Evolutionary conservation across 257 asterid genomes (phyloP).

Genomic region (Solanum verrucosum): DNA sequence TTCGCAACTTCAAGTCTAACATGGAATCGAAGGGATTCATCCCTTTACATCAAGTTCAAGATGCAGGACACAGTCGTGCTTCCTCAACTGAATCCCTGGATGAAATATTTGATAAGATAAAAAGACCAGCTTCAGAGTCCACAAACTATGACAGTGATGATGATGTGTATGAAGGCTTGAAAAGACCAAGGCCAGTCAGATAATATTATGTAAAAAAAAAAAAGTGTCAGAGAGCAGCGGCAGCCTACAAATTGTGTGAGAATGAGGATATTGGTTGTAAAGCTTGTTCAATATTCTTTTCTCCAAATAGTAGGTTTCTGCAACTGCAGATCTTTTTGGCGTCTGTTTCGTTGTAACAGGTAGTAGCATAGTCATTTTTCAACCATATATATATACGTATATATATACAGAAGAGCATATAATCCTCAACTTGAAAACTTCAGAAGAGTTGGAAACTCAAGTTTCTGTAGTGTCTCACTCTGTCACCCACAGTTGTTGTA

Average conservation of each 20-base stretch:
- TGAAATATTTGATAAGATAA: slow-evolving; percentile 51
- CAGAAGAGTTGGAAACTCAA: not conserved
- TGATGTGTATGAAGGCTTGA: slow-evolving; percentile 13
- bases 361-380: too few relatives aligned
- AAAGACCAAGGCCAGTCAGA: slow-evolving; percentile 11
- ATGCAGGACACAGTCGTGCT: slow-evolving; percentile 8
- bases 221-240: not conserved
- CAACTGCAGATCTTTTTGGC: not conserved
- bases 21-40: slow-evolving; percentile 45
- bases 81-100: slow-evolving; percentile 55
- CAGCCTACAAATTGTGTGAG: not conserved
- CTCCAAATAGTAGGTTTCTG: not conserved
- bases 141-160: slow-evolving; percentile 12
- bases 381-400: not conserved
- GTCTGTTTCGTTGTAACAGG: not conserved
- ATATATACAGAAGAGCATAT: not conserved
- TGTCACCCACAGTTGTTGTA: not conserved
- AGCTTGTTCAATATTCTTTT: not conserved
- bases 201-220: not conserved
- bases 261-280: not conserved
- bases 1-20: slow-evolving; percentile 42
- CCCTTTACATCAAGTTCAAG: slow-evolving; percentile 35
- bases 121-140: slow-evolving; percentile 22
- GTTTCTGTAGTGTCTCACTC: not conserved
- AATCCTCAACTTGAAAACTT: not conserved